Percentiles rank a stretch among this genome's conserved stretches.
phyloP scores from a whole-genome alignment of 805 yeast species.

The Lipomyces chichibuensis region DNA sequence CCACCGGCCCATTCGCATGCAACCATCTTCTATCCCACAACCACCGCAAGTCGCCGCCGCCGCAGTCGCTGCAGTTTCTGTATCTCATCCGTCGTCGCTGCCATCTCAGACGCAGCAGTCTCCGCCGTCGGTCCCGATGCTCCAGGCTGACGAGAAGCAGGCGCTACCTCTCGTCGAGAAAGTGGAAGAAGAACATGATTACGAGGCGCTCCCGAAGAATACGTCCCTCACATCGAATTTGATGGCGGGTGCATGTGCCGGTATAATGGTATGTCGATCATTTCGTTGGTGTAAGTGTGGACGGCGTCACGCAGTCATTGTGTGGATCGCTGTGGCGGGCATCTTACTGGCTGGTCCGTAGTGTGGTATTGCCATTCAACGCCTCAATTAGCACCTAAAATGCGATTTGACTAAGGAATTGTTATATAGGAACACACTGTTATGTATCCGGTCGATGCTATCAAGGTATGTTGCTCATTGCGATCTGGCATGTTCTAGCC shows the following conservation, averaged over 20 bases:
- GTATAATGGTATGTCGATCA: conserved; percentile 63
- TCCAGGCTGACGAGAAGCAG: neutral
- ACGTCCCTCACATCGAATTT: conserved; percentile 83
- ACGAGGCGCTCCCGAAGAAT: conserved; percentile 86
- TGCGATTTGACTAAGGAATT: neutral
- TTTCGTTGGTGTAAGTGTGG: neutral
- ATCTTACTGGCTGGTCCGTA: neutral
- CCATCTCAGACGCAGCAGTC: neutral
- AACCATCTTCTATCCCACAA: conserved; percentile 1
- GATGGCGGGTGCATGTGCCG: conserved; percentile 97
- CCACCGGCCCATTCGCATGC: neutral
- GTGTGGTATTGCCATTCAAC: neutral
- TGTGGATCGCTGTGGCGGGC: neutral
- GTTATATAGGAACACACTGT: conserved; percentile 73
- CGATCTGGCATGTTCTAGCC: neutral
- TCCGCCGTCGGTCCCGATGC: neutral
- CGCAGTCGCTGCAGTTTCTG: conserved; percentile 1
- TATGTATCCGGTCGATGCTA: conserved; percentile 95
- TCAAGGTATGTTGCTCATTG: conserved; percentile 51
- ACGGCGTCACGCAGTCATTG: neutral
- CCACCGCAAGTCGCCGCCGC: conserved; percentile 5
- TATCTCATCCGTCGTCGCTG: neutral
- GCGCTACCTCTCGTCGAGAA: neutral
- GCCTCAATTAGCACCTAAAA: neutral
- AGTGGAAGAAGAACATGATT: conserved; percentile 55